These are phyloP conservation scores for Holtermannia corniformis DNA, from an alignment of 768 basidiomycete genomes.

Conservation along the genomic window DNA sequence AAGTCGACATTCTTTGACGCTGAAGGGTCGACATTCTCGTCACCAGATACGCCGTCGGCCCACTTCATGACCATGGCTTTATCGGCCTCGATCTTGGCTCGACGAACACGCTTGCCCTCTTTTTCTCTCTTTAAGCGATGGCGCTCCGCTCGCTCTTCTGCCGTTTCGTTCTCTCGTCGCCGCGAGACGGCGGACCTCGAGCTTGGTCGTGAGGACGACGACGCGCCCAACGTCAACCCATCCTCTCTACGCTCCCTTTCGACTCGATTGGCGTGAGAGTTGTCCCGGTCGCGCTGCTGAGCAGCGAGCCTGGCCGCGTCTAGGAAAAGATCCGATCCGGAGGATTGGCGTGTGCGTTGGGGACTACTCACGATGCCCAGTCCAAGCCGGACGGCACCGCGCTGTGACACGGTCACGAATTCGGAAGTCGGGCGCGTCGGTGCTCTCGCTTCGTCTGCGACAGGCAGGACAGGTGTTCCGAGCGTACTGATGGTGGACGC, in stretches of 20 bases:
- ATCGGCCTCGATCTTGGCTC: neutral
- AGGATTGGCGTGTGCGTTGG: neutral
- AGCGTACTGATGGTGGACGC: neutral
- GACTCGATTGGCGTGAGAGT: neutral
- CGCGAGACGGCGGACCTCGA: neutral
- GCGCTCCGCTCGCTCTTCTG: neutral
- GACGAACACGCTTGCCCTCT: neutral
- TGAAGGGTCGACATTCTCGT: neutral
- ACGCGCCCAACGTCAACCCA: neutral
- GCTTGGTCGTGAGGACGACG: neutral
- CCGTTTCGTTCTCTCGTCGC: neutral
- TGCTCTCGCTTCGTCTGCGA: too few species aligned
- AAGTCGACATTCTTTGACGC: too few species aligned
- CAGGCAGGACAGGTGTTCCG: too few species aligned
- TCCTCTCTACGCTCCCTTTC: neutral
- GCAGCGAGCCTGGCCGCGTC: neutral
- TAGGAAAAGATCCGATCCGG: neutral
- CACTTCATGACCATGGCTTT: neutral
- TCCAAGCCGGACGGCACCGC: neutral
- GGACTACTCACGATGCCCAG: neutral
- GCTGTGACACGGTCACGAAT: neutral
- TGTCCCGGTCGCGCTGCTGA: neutral
- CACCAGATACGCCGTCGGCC: neutral
- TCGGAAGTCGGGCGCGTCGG: too few species aligned
- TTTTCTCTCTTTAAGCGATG: neutral